Evolutionary conservation across 805 yeast genomes (phyloP).

Genomic region (Zygotorulaspora danielsina): DNA sequence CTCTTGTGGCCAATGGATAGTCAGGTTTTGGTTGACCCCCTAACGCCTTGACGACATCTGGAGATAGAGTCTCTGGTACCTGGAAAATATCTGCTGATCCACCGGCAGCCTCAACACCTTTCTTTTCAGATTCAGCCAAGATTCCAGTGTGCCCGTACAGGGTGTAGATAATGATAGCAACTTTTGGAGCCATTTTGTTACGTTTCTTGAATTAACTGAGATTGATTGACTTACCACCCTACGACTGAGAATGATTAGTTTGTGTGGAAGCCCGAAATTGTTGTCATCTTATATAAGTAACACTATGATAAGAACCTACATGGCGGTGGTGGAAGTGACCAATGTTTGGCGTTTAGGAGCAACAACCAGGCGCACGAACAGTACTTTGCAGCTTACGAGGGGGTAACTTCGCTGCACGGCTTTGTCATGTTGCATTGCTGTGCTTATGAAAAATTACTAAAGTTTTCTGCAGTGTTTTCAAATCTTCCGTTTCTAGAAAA

Average conservation of each 20-base stretch:
- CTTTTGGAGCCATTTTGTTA: slow-evolving; percentile 36
- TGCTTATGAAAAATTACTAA: not conserved
- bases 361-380: no score
- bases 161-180: slow-evolving; percentile 77
- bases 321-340: no score
- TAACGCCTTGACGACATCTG: slow-evolving; percentile 55
- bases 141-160: slow-evolving; percentile 71
- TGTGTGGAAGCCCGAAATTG: not conserved
- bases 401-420: not conserved
- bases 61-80: slow-evolving; percentile 71
- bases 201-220: slow-evolving; percentile 1
- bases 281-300: not conserved
- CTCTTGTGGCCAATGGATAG: slow-evolving; percentile 59
- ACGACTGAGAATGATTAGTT: not conserved
- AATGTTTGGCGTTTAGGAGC: not conserved
- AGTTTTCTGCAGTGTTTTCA: not conserved
- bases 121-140: slow-evolving; percentile 63
- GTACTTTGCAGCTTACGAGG: not conserved
- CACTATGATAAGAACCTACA: no score
- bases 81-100: slow-evolving; percentile 68
- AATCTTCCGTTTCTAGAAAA: not conserved
- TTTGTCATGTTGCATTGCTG: not conserved
- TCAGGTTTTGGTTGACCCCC: slow-evolving; percentile 62
- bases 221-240: not conserved
- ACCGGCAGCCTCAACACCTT: slow-evolving; percentile 68